Conservation (phyloP, 2,329 filamentous ascomycete genomes). For the Trichoderma gracile region DNA sequence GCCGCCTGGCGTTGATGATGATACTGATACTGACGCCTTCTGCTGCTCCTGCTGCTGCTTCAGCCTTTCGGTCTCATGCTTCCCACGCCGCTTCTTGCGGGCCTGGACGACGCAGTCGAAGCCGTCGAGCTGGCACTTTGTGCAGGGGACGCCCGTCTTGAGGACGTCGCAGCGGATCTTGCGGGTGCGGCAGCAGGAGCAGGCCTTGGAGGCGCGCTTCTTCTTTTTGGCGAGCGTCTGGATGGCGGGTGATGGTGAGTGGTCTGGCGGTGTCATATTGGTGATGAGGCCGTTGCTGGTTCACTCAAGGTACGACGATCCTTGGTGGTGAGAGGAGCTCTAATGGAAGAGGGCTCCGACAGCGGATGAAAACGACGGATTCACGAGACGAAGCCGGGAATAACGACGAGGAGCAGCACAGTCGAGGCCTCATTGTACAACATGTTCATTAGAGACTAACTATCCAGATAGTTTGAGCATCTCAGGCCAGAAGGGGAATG, state of each 20-base stretch:
- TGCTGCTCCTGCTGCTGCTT: no score
- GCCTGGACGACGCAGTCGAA: constrained; percentile 29
- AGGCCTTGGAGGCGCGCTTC: constrained; percentile 33
- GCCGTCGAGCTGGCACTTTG: constrained; percentile 34
- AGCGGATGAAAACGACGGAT: neutral
- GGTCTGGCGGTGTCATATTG: neutral
- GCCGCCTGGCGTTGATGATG: neutral
- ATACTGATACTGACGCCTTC: no score
- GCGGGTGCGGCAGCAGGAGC: constrained; percentile 30
- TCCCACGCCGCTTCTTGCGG: constrained; percentile 26
- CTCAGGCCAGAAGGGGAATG: constrained; percentile 3
- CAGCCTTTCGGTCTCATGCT: constrained; percentile 4
- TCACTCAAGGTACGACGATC: neutral
- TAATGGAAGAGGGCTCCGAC: neutral
- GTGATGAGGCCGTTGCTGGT: neutral
- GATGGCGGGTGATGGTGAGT: neutral
- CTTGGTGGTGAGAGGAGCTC: neutral
- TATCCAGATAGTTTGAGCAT: neutral
- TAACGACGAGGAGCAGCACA: no score
- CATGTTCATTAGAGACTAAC: neutral
- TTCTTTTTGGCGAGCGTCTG: constrained; percentile 18
- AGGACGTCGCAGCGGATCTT: constrained; percentile 35
- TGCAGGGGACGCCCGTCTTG: constrained; percentile 32
- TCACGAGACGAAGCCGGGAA: neutral
- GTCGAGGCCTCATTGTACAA: neutral